A percentile compares a stretch with the other conserved stretches of the same genome.
Conservation (phyloP, 2,329 filamentous ascomycete species). For the Aspergillus brasiliensis region DNA sequence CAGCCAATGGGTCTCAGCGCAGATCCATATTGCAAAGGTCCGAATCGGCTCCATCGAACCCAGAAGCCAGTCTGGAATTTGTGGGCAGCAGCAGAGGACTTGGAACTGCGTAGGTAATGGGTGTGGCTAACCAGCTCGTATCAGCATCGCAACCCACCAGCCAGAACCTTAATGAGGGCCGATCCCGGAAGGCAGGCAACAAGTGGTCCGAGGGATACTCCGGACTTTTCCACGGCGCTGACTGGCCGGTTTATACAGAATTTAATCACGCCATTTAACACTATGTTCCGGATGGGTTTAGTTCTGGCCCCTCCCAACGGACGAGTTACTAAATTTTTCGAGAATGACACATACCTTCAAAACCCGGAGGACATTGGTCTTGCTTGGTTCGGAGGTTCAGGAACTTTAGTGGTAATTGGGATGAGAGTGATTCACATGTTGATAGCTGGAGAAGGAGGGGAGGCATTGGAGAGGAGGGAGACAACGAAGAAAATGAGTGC, state of each 20-base stretch:
- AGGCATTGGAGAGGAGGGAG: background rate
- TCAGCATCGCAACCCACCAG: background rate
- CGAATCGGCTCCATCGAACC: background rate
- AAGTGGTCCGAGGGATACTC: slow-evolving; percentile 1
- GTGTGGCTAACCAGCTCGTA: slow-evolving; percentile 2
- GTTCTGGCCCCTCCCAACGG: background rate
- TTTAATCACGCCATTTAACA: slow-evolving; percentile 11
- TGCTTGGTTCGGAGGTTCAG: no score
- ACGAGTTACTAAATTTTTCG: background rate
- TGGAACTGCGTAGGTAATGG: background rate
- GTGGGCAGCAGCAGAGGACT: background rate
- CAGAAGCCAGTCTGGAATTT: background rate
- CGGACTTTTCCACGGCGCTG: slow-evolving; percentile 5
- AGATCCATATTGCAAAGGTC: background rate
- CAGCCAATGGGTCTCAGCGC: background rate
- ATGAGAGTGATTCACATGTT: background rate
- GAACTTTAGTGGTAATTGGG: background rate
- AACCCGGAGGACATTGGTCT: background rate
- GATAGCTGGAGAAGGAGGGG: background rate
- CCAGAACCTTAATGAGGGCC: slow-evolving; percentile 7
- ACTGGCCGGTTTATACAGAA: background rate
- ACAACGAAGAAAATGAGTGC: no score
- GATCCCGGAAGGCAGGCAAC: slow-evolving; percentile 9
- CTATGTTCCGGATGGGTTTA: background rate
- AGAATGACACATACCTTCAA: background rate